Percentiles rank a stretch among this genome's conserved stretches.
Conservation (phyloP, 139 green algal species). For the Chlorella sp. region DNA sequence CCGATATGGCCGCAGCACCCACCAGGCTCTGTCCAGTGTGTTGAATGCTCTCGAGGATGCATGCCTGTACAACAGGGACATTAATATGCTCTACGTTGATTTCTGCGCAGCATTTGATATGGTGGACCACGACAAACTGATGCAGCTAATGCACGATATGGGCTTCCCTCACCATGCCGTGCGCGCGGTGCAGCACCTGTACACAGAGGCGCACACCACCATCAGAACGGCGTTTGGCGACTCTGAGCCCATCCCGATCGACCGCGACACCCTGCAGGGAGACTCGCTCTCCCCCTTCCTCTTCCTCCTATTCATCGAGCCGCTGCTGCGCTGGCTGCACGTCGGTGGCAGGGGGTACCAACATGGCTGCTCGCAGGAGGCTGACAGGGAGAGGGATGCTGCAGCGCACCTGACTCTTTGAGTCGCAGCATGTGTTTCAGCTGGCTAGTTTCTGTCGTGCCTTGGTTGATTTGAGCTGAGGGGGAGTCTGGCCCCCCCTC, state of each 20-base stretch:
- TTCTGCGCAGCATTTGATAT: constrained; percentile 49
- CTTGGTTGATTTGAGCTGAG: too few relatives aligned
- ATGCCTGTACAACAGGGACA: constrained; percentile 3
- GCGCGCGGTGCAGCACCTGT: constrained; percentile 41
- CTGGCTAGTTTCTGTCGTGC: too few relatives aligned
- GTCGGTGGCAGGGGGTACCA: constrained; percentile 13
- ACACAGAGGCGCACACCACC: constrained; percentile 29
- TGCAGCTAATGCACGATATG: constrained; percentile 42
- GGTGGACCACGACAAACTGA: constrained; percentile 41
- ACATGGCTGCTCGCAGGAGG: background rate
- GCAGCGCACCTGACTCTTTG: too few relatives aligned
- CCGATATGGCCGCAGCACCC: constrained; percentile 4
- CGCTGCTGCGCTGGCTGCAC: constrained; percentile 32
- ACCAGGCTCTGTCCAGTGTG: constrained; percentile 14
- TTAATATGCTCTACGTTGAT: constrained; percentile 39
- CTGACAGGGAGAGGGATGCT: background rate
- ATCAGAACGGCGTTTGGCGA: constrained; percentile 5
- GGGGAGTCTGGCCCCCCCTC: too few relatives aligned
- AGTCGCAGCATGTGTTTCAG: too few relatives aligned
- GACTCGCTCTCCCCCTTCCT: constrained; percentile 44
- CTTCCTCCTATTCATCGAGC: constrained; percentile 41
- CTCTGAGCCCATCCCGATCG: constrained; percentile 21
- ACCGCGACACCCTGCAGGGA: constrained; percentile 44
- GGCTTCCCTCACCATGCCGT: constrained; percentile 40
- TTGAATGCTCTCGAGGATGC: constrained; percentile 39